Evolutionary conservation across 805 yeast species (phyloP), one percentile per base, ranked within the genome.

Genomic region (Yarrowia divulgata): DNA sequence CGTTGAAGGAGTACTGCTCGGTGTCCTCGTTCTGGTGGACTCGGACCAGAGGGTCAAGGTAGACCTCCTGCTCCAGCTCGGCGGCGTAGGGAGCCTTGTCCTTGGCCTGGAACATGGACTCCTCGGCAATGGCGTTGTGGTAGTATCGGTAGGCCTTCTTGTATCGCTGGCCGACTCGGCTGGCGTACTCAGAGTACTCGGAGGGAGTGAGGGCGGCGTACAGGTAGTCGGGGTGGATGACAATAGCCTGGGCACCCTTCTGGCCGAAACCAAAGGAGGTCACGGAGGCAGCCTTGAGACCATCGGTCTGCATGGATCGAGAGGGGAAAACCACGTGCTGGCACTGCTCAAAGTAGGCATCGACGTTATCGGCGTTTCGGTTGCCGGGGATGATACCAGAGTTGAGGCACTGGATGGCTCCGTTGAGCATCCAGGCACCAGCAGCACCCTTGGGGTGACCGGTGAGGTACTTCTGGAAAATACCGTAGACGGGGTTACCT

Each of bases 401-500:
- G 83, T 91, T 90, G 79, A 95, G 84, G 74, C 93, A 88, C 84
- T 95, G 99, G 74, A 95, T 83, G 70, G 92, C 97, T 82, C 99
- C 99, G 81, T 95, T 96, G 86, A 95, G 83, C 99, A 95, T 95
- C 99, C 99, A 95, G 70, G 99, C 98, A 86, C 98, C 99, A 70
- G 99, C 99, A 76, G 99, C 99, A 87, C 99, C 99, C 90, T 95
- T 95, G 76, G 99, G 99, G 85, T 95, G 99, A 83, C 99, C 99
- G 76, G 99, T 95, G 78, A 95, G 87, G 88, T 86, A 95, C 83
- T 95, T 95, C 83, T 95, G 99, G 97, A 96, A 94, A 69, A 95
- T 96, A 87, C 98, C 98, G 75, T 90, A 85, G 63, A 96, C 93
- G 72, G 99, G 97, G 83, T 95, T 96, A 83, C 99, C 99, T 83